Evolutionary conservation across 169 alveolate species (phyloP), one percentile per base, ranked within the genome.

Genomic region (Cryptosporidium canis): DNA sequence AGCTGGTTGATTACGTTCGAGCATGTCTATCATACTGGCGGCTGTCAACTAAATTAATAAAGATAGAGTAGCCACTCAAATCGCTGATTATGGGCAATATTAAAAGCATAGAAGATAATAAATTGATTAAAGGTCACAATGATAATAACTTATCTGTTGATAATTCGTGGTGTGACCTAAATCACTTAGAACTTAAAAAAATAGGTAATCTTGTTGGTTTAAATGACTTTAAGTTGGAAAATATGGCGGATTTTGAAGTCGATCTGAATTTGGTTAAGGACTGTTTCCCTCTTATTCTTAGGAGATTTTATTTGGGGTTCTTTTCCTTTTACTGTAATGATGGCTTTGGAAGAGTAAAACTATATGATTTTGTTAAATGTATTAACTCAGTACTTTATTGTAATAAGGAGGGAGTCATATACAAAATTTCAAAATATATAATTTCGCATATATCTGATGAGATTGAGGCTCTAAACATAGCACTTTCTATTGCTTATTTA

Each of bases 11-110:
- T 43, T 67, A 67, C 83, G 83, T 44, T 44, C 47, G 39, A 43
- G 39, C 39, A 18, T 67, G 83, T 67, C 83, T 39, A 39, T 21
- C 83, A 67, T n/a, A 41, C 53, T 0, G 83, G 83, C 83, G 83
- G 65, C 21, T 35, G 18, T 37, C 27, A 41, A 41, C 14, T 39
- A 66, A 45, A 31, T 67, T 41, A 39, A 14, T 12, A 39, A 37
- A 43, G 21, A 41, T 18, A 33, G 35, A 43, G 11, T 9, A 66
- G 35, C 64, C 39, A 43, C 53, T 14, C 12, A 18, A 67, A 27
- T 47, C 65, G 53, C 65, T 67, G 1, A 45, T 35, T 35, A 70
- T 70, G 84, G 84, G 84, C 12, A 70, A 70, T 51, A 55, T 24
- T 29, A 70, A 70, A 33, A 48, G 67, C n/a, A 47, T 33, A 8